Evolutionary conservation across 2,329 filamentous ascomycete genomes (phyloP).

Genomic region (Ascochyta lentis): DNA sequence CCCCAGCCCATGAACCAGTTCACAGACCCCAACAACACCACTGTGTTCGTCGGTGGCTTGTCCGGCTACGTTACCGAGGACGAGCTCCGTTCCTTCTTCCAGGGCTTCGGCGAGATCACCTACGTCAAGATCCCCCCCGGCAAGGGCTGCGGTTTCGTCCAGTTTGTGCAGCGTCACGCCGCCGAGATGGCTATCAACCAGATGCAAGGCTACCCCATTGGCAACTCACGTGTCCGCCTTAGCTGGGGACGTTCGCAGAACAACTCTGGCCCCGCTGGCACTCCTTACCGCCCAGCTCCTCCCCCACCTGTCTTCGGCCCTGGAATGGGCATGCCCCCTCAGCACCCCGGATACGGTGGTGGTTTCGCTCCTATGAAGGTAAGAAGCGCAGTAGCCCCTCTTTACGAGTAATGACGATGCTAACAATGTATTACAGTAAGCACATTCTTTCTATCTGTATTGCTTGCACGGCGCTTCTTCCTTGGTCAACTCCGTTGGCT

Average conservation of each 20-base stretch:
- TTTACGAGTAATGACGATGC: conserved; percentile 11
- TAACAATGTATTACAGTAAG: conserved; percentile 40
- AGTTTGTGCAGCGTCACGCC: conserved; percentile 98
- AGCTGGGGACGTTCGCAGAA: conserved; percentile 99
- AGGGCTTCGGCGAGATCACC: conserved; percentile 98
- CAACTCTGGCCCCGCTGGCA: conserved; percentile 95
- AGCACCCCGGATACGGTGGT: conserved; percentile 62
- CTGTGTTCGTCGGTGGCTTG: conserved; percentile 95
- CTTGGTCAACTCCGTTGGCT: conserved; percentile 45
- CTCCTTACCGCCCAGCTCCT: conserved; percentile 93
- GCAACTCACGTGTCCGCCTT: conserved; percentile 95
- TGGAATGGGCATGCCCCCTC: conserved; percentile 71
- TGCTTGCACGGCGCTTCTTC: conserved; percentile 44
- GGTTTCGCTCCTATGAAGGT: conserved; percentile 74
- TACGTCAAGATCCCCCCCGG: conserved; percentile 99
- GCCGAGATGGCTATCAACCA: conserved; percentile 99
- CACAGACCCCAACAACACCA: conserved; percentile 99
- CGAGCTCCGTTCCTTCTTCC: conserved; percentile 99
- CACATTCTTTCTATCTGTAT: conserved; percentile 46
- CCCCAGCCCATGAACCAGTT: conserved; percentile 98
- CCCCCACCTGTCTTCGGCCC: conserved; percentile 73
- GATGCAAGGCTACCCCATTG: conserved; percentile 99
- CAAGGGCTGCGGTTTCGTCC: conserved; percentile 98
- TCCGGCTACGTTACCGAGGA: conserved; percentile 99
- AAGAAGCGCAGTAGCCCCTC: conserved; percentile 20